Evolutionary conservation across 805 yeast genomes (phyloP), one percentile per base, ranked within the genome.

Genomic region (Yarrowia osloensis): DNA sequence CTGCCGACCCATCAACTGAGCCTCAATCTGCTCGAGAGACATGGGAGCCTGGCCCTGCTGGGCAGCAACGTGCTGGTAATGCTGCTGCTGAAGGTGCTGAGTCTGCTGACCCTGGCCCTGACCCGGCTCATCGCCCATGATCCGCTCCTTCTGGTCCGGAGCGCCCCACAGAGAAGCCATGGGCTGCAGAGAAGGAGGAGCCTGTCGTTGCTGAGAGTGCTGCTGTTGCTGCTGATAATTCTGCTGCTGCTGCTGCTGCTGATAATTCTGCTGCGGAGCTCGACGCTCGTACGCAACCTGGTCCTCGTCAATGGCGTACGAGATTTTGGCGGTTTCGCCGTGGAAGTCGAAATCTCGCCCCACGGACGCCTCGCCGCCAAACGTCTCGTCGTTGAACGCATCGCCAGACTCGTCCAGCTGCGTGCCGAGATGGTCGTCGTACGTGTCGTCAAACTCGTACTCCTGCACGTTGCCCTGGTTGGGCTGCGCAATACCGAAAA

Each of bases 21-120:
- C 91, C 78, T 92, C 97, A 70, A 92, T 84, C 72, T 92, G 96
- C 75, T 89, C 94, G 75, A 91, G 80, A 12, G 97, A 88, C 71
- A 89, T 77, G 24, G 88, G 82, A 39, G 8, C 82, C 49, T 12
- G 69, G 46, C 35, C 73, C 52, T 50, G 67, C 61, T 40, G 70
- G 54, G 68, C 29, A 3, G 46, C 29, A 26, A 46, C 19, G 37
- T 68, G 19, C 71, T 67, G 37, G 67, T 35, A 19, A 19, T 37
- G 46, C 31, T 29, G 54, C 40, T 29, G 40, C 37, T 54, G 61
- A 4, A 17, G 31, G 46, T 33, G 61, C 33, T 54, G 61, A 39
- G 46, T 12, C 49, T 68, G 21, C 71, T 67, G 35, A 65, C 17
- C 24, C 12, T 39, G 49, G 7, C 15, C 22, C 22, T 31, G 54